Evolutionary conservation across 2,329 filamentous ascomycete genomes (phyloP), one percentile per base, ranked within the genome.

Genomic region (Chaetomium globosum): DNA sequence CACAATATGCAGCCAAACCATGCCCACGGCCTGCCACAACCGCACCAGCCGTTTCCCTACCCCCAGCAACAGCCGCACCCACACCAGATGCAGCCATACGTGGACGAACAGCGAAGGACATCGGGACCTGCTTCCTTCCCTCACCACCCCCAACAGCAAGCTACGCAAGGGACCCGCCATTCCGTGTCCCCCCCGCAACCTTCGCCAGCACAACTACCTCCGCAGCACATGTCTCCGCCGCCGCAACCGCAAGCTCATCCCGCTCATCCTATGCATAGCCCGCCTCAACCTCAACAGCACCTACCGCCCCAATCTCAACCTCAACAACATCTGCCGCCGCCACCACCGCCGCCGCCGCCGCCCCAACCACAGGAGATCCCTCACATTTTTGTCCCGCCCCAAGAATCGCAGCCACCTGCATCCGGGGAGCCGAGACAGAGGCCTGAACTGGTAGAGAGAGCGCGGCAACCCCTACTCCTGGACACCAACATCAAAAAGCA

Each of bases 91-190:
- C 89, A 90, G 69, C 81, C 86, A 12, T 95, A 90, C 73, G 83
- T 92, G 71, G 89, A 94, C 67, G 91, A 96, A 62, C 88, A 90
- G 74, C 84, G 89, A 65, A 84, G 90, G 66, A 84, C 89, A 36
- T 91, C 91, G 1, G 85, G 91, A 74, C 90, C 91, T n/a, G 82
- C 86, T 2, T 77, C 72, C 67, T 92, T 88, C 74, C 81, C 85
- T 56, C 81, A 84, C 51, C 88, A 90, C 68, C 78, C 79, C 31
- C 82, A 79, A 31, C 82, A 81, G 52, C 82, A 81, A 52, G 81
- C 78, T 28, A 80, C 82, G 26, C 80, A 78, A 21, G 73, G 76
- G 21, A 72, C 79, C n/a, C 81, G 83, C 31, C 78, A 82, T 65
- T 86, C 86, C 49, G 83, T 86, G 26, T 85, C 87, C 12, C 86